phyloP scores from a whole-genome alignment of 805 yeast species.

The Naumovozyma baii region DNA sequence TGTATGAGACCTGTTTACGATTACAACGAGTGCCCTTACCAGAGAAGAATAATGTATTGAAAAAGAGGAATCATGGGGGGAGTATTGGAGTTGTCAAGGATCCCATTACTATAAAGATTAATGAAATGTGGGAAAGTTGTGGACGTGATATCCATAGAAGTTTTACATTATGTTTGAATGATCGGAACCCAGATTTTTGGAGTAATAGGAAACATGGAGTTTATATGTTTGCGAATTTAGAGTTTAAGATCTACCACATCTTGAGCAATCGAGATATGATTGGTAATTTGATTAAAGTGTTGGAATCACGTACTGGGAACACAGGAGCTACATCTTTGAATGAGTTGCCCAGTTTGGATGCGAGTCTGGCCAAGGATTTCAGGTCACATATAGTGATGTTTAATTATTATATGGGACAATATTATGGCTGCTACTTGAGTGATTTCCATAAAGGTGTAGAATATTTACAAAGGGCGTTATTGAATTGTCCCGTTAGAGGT shows the following conservation, averaged over 20 bases:
- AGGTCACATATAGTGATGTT: constrained; percentile 49
- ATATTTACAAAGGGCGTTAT: constrained; percentile 42
- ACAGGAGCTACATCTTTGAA: not conserved
- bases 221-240: constrained; percentile 59
- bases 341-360: constrained; percentile 8
- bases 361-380: constrained; percentile 27
- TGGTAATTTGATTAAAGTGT: constrained; percentile 61
- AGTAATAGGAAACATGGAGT: constrained; percentile 52
- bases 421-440: constrained; percentile 51
- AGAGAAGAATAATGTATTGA: constrained; percentile 22
- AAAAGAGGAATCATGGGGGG: no score
- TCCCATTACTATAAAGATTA: not conserved
- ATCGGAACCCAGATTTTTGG: constrained; percentile 45
- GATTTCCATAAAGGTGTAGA: constrained; percentile 44
- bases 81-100: no score
- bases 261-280: constrained; percentile 64
- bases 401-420: constrained; percentile 58
- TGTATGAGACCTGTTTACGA: constrained; percentile 1
- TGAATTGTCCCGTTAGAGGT: constrained; percentile 14
- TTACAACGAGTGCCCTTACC: not conserved
- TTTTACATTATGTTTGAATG: constrained; percentile 70
- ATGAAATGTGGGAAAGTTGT: constrained; percentile 37
- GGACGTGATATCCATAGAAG: constrained; percentile 61
- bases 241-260: constrained; percentile 60
- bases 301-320: constrained; percentile 33